These are phyloP conservation scores for Teratosphaeria viscida DNA, from an alignment of 2,329 filamentous ascomycete species.

Conservation along the genomic window DNA sequence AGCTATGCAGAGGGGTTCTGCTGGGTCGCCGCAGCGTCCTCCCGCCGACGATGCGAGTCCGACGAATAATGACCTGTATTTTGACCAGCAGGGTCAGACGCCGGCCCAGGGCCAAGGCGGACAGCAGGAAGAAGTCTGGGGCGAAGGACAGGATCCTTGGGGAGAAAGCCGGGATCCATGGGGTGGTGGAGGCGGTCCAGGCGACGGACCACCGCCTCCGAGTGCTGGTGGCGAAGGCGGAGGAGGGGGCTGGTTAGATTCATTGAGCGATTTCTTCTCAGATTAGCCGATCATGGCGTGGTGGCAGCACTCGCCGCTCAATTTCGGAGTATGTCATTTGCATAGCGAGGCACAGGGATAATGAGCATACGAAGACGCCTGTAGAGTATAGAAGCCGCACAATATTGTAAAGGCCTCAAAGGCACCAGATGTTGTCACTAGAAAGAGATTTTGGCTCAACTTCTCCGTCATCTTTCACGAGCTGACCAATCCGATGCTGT, in stretches of 20 bases:
- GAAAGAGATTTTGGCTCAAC: no score
- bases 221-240: conserved; percentile 21
- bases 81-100: conserved; percentile 5
- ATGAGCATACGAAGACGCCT: not conserved
- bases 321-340: not conserved
- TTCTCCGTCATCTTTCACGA: no score
- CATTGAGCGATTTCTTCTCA: conserved; percentile 13
- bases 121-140: conserved; percentile 6
- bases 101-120: conserved; percentile 1
- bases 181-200: conserved; percentile 25
- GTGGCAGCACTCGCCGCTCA: not conserved
- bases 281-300: not conserved
- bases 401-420: not conserved
- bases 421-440: not conserved
- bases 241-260: conserved; percentile 17
- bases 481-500: no score
- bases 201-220: conserved; percentile 22
- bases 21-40: conserved; percentile 13
- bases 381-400: not conserved
- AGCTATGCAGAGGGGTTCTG: conserved; percentile 46
- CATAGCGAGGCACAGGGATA: not conserved
- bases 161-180: conserved; percentile 20
- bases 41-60: conserved; percentile 24
- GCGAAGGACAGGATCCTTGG: conserved; percentile 1
- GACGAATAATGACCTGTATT: conserved; percentile 15